These are phyloP conservation scores for Saturnispora dispora DNA, from an alignment of 805 yeast species.

Conservation along the genomic window DNA sequence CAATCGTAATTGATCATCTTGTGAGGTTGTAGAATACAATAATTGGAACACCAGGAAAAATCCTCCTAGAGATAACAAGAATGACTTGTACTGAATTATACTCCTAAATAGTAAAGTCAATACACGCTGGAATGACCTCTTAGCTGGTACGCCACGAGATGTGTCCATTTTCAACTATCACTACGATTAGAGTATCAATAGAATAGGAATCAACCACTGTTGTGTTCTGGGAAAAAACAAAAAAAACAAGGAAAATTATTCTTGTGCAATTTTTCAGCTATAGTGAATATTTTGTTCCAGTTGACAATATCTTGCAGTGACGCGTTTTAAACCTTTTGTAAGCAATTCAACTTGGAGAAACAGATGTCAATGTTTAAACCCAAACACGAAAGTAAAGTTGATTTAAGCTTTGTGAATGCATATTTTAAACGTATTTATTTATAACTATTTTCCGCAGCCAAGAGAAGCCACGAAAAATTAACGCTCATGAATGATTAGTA, in stretches of 20 bases:
- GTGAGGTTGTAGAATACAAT: conserved; percentile 4
- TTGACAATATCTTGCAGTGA: background rate
- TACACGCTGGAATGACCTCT: background rate
- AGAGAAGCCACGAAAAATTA: background rate
- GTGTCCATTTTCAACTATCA: background rate
- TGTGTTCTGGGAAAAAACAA: background rate
- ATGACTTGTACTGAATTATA: background rate
- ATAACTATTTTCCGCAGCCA: background rate
- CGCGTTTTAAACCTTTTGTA: background rate
- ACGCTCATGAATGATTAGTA: background rate
- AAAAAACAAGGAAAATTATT: background rate
- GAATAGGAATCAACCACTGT: background rate
- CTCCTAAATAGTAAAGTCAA: background rate
- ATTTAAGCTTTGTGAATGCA: background rate
- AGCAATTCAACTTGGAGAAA: background rate
- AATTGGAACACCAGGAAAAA: conserved; percentile 1
- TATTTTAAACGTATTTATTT: background rate
- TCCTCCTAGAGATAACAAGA: conserved; percentile 2
- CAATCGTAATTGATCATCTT: conserved; percentile 6
- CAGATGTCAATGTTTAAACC: background rate
- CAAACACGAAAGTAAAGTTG: no score
- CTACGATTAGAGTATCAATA: background rate
- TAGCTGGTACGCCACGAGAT: background rate
- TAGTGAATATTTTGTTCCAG: background rate
- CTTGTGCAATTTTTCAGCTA: background rate